A percentile compares a stretch with the other conserved stretches of the same genome.
Evolutionary conservation across 2,329 filamentous ascomycete genomes (phyloP).

Genomic region (Coniochaeta pulveracea): DNA sequence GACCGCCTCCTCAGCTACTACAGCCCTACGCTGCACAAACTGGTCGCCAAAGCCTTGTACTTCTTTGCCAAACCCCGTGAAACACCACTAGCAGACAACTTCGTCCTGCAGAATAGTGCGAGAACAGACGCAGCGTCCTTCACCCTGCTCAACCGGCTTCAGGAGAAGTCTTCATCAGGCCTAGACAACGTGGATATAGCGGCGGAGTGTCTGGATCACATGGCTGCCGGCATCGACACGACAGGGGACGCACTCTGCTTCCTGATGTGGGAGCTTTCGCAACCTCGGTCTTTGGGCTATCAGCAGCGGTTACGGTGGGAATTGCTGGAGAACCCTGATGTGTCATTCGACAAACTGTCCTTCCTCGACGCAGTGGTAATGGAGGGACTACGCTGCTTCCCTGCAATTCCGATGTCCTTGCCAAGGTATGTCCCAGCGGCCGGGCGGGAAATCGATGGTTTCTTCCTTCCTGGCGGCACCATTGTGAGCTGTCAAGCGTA

Average conservation of each 20-base stretch:
- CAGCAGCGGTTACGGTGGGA: constrained; percentile 44
- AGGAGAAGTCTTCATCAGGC: constrained; percentile 31
- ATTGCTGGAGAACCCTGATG: constrained; percentile 26
- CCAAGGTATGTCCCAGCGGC: constrained; percentile 44
- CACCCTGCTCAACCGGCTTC: constrained; percentile 47
- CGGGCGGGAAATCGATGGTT: constrained; percentile 44
- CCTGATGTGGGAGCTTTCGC: constrained; percentile 60
- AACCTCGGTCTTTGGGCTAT: constrained; percentile 36
- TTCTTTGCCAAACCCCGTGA: constrained; percentile 41
- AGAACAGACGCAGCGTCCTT: constrained; percentile 36
- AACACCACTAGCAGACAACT: constrained; percentile 46
- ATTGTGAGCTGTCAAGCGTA: constrained; percentile 51
- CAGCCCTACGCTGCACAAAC: constrained; percentile 35
- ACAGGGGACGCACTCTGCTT: constrained; percentile 61
- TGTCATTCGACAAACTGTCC: constrained; percentile 35
- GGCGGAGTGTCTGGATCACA: constrained; percentile 60
- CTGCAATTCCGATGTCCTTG: constrained; percentile 56
- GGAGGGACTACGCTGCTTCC: constrained; percentile 51
- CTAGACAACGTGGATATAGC: constrained; percentile 45
- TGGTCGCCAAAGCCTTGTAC: constrained; percentile 32
- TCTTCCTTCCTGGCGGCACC: constrained; percentile 38
- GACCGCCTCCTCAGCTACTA: constrained; percentile 50
- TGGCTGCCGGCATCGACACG: constrained; percentile 62
- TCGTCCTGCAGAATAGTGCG: constrained; percentile 41
- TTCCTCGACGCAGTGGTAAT: constrained; percentile 53